Conservation (phyloP, 1,139 yeast species). For the Candida glucosophila region DNA sequence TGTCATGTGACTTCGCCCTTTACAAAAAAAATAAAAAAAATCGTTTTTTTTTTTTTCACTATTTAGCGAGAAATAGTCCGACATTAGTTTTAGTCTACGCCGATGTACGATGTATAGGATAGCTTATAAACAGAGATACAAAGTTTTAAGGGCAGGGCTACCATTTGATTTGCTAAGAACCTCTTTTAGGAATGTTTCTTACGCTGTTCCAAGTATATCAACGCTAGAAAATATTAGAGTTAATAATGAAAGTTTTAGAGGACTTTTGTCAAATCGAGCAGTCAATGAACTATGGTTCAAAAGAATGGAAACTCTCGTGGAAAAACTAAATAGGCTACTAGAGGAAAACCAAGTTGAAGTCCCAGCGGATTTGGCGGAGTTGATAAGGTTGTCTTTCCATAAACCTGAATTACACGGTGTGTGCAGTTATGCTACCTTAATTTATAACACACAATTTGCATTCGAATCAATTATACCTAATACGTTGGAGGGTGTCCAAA, state of each 20-base stretch:
- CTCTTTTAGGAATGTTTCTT: conserved; percentile 19
- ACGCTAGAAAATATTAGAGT: conserved; percentile 25
- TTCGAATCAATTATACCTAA: conserved; percentile 42
- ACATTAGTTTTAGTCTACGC: too few species aligned
- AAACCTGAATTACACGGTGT: conserved; percentile 40
- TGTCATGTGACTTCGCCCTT: too few species aligned
- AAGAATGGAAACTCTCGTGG: conserved; percentile 40
- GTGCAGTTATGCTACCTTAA: conserved; percentile 49
- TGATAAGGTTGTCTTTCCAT: conserved; percentile 34
- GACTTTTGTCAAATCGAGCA: conserved; percentile 45
- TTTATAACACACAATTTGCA: conserved; percentile 53
- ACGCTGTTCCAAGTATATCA: conserved; percentile 21
- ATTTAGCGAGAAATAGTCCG: too few species aligned
- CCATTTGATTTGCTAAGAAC: too few species aligned
- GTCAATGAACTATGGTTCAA: conserved; percentile 53
- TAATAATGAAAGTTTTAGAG: conserved; percentile 35
- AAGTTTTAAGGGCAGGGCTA: neutral
- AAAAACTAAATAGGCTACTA: conserved; percentile 35
- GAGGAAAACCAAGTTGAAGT: conserved; percentile 18
- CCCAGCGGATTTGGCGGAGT: conserved; percentile 24
- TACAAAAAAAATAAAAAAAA: too few species aligned
- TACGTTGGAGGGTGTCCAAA: conserved; percentile 8
- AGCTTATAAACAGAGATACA: too few species aligned
- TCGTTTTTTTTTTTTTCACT: too few species aligned
- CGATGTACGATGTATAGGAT: too few species aligned